Evolutionary conservation across 371 early-diverging fungal genomes (phyloP).

Genomic region (Cokeromyces recurvatus): DNA sequence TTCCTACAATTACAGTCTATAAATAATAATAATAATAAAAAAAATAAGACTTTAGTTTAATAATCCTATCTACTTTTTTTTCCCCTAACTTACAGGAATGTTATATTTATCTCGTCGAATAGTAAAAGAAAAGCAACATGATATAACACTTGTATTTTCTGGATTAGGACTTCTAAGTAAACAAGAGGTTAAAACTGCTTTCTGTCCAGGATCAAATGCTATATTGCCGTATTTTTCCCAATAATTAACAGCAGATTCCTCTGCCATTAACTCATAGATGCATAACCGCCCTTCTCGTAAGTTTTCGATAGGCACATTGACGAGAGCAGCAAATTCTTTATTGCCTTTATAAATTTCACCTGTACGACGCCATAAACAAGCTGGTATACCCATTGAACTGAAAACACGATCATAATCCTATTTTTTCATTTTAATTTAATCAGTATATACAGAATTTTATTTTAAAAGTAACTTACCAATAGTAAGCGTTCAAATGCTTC

Average conservation of each 20-base stretch:
- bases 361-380: conserved; percentile 92
- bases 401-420: conserved; percentile 62
- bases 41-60: too few species aligned
- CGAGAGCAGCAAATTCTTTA: conserved; percentile 87
- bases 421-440: neutral
- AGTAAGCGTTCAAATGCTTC: conserved; percentile 90
- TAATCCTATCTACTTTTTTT: too few species aligned
- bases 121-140: conserved; percentile 91
- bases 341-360: conserved; percentile 96
- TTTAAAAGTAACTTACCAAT: conserved; percentile 43
- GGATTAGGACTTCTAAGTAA: conserved; percentile 56
- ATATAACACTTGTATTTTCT: conserved; percentile 48
- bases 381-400: conserved; percentile 90
- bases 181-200: conserved; percentile 90
- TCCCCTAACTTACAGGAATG: conserved; percentile 49
- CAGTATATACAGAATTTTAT: neutral
- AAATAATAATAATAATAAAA: too few species aligned
- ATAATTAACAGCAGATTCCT: conserved; percentile 86
- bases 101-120: conserved; percentile 89
- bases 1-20: conserved; percentile 69
- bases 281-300: conserved; percentile 71
- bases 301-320: conserved; percentile 77
- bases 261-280: conserved; percentile 92
- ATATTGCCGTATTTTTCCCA: conserved; percentile 94
- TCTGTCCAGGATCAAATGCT: conserved; percentile 92